Conservation (phyloP, 177 flowering plant genomes). For the Vitis hybrid region DNA sequence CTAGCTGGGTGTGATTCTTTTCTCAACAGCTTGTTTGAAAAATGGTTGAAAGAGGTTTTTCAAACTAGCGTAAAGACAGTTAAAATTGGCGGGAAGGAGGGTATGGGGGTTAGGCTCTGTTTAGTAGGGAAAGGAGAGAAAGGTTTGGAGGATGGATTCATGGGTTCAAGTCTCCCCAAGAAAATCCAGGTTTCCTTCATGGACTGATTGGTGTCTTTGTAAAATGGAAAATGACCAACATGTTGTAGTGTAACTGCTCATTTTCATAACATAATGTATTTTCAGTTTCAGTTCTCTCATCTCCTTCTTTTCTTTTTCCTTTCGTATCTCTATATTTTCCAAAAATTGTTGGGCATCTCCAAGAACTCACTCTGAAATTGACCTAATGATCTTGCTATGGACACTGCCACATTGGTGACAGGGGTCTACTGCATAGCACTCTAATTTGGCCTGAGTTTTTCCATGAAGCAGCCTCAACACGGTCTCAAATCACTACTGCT, state of each 20-base stretch:
- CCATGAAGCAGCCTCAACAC: no score
- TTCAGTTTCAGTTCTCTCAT: neutral
- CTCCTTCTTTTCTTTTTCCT: neutral
- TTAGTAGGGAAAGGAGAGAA: conserved; percentile 40
- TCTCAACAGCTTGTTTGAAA: conserved; percentile 55
- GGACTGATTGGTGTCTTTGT: conserved; percentile 20
- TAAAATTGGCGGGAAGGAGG: conserved; percentile 46
- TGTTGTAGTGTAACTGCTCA: conserved; percentile 26
- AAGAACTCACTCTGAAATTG: no score
- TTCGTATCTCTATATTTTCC: no score
- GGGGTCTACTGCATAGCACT: no score
- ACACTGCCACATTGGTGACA: no score
- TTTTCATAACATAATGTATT: conserved; percentile 20
- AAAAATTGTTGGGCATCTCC: no score
- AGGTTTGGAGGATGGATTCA: conserved; percentile 44
- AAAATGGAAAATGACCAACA: conserved; percentile 17
- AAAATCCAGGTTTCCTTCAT: conserved; percentile 44
- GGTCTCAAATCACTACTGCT: no score
- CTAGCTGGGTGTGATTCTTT: conserved; percentile 37
- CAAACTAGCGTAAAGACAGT: conserved; percentile 54
- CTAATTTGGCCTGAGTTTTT: no score
- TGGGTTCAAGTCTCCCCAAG: conserved; percentile 72
- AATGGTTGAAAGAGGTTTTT: conserved; percentile 75
- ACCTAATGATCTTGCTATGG: no score
- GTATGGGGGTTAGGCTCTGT: conserved; percentile 45